Evolutionary conservation across 129 eudicot genomes (phyloP), one percentile per base, ranked within the genome.

Genomic region (Escallonia herrerae): DNA sequence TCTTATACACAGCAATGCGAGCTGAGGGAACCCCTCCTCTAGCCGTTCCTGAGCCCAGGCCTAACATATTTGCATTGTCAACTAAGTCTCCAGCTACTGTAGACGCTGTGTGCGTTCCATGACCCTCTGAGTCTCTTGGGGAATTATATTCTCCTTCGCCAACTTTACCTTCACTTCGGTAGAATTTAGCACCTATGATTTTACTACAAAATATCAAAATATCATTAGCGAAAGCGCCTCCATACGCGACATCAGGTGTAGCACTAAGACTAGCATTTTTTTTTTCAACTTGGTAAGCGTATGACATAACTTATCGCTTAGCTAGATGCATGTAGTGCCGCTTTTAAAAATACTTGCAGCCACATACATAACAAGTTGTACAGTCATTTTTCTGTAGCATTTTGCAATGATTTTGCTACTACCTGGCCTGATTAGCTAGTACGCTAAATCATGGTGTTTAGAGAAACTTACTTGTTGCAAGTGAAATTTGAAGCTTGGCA

Each of bases 1-100:
- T 56, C 59, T 64, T 69, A 50, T 76, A 76, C 2, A 42, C 72
- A 3, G 81, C 76, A 57, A 76, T 52, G 48, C 76, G 69, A 2
- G 81, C 72, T 1, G 72, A 64, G 52, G 81, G 76, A 5, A 69
- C 83, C 22, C 65, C 83, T 47, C 79, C 80, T 13, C 80, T 61
- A 15, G 76, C 76, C 42, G 72, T 56, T 54, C 83, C 83, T 53
- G 8, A 14, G 40, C 69, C 79, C 43, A 79, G 69, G n/a, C 83
- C 83, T 7, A 43, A 62, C 14, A 79, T 55, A 38, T 69, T 74
- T 43, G 76, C 73, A 12, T 70, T 39, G 53, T 15, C 53, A 2
- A 79, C 80, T 48, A 15, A 3, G 57, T 50, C 63, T 13, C 83
- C 83, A 0, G 83, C 80, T 39, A 67, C 77, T 11, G 72, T 73